A percentile compares a stretch with the other conserved stretches of the same genome.
phyloP scores from a whole-genome alignment of 768 basidiomycete species.

The Lenzites betulinus region DNA sequence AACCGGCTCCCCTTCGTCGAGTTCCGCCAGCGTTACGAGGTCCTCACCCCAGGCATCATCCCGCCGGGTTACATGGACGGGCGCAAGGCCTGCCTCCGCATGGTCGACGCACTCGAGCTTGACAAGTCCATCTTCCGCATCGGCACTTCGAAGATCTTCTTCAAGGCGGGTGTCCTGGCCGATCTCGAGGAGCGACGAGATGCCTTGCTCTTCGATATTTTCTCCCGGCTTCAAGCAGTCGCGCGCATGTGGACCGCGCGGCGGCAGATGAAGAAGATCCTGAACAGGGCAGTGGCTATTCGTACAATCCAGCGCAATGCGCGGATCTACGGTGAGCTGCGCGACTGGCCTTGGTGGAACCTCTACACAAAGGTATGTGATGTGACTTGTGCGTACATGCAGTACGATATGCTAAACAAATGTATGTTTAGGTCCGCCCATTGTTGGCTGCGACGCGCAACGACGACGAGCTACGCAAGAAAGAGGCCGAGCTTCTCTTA shows the following conservation, averaged over 20 bases:
- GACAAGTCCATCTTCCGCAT: slow-evolving; percentile 85
- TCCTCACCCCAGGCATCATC: slow-evolving; percentile 90
- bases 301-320: slow-evolving; percentile 95
- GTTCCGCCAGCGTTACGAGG: slow-evolving; percentile 95
- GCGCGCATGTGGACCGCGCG: slow-evolving; percentile 85
- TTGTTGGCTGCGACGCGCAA: slow-evolving; percentile 88
- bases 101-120: slow-evolving; percentile 87
- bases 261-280: slow-evolving; percentile 90
- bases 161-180: slow-evolving; percentile 97
- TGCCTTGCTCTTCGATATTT: slow-evolving; percentile 82
- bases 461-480: slow-evolving; percentile 88
- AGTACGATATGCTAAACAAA: background rate
- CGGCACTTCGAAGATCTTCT: slow-evolving; percentile 97
- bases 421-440: slow-evolving; percentile 69
- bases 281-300: slow-evolving; percentile 89
- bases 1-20: slow-evolving; percentile 97
- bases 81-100: slow-evolving; percentile 87
- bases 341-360: slow-evolving; percentile 99
- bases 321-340: slow-evolving; percentile 82
- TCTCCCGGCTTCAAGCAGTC: slow-evolving; percentile 84
- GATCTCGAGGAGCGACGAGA: slow-evolving; percentile 95
- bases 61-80: slow-evolving; percentile 98
- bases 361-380: slow-evolving; percentile 82
- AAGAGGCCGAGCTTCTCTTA: slow-evolving; percentile 80
- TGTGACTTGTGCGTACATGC: background rate